Evolutionary conservation across 2,329 filamentous ascomycete species (phyloP).

Genomic region (Colletotrichum sp.): DNA sequence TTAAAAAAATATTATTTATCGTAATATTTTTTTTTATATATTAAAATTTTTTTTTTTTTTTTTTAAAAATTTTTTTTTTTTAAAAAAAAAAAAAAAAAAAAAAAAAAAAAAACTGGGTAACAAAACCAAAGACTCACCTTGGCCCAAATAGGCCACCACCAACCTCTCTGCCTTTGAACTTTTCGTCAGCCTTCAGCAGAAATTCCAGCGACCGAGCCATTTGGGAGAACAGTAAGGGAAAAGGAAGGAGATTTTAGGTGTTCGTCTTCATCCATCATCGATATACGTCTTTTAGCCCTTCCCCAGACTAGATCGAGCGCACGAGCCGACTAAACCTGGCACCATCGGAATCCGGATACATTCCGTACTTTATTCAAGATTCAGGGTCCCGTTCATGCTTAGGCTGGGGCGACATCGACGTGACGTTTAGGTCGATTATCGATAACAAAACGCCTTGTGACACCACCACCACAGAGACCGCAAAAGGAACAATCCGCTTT

Average conservation of each 20-base stretch:
- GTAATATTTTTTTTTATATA: too few relatives aligned
- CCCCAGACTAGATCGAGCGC: background rate
- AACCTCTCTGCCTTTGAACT: background rate
- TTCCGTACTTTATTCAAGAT: background rate
- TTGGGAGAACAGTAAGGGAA: background rate
- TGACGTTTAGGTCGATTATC: slow-evolving; percentile 2
- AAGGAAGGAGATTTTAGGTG: background rate
- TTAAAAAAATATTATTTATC: too few relatives aligned
- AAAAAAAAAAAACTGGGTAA: too few relatives aligned
- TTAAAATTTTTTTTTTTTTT: too few relatives aligned
- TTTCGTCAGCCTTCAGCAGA: background rate
- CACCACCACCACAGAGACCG: background rate
- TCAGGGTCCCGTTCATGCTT: slow-evolving; percentile 11
- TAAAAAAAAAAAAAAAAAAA: too few relatives aligned
- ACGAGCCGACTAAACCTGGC: background rate
- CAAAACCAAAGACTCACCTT: too few relatives aligned
- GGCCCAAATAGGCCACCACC: background rate
- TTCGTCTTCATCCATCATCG: background rate
- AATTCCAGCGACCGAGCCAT: background rate
- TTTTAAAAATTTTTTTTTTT: too few relatives aligned
- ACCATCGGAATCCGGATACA: background rate
- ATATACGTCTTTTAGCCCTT: background rate
- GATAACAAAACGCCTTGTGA: background rate
- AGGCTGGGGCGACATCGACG: slow-evolving; percentile 1
- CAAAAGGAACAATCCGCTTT: background rate